A percentile compares a stretch with the other conserved stretches of the same genome.
These are phyloP conservation scores for Colletotrichum abscissum DNA, from an alignment of 2,329 filamentous ascomycete species.

Conservation along the genomic window DNA sequence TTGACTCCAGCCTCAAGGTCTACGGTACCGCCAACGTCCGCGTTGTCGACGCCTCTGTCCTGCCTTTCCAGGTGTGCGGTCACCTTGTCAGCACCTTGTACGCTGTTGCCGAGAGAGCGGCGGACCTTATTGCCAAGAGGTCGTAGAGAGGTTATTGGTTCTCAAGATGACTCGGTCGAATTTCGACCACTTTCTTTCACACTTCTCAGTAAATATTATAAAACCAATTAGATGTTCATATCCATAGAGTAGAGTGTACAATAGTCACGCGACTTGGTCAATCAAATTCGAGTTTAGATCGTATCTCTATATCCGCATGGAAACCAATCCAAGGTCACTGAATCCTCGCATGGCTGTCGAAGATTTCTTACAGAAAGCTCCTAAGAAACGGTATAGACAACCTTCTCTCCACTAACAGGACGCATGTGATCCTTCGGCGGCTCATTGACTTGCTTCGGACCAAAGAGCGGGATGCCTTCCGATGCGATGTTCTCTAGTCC, in stretches of 20 bases:
- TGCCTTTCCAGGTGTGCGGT: constrained; percentile 60
- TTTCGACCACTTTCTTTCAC: neutral
- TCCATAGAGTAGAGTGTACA: neutral
- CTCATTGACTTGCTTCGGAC: constrained; percentile 38
- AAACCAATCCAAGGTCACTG: too few relatives aligned
- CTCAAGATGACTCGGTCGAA: neutral
- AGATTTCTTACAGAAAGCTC: too few relatives aligned
- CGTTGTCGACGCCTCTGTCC: constrained; percentile 60
- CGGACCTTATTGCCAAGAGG: constrained; percentile 41
- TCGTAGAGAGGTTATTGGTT: neutral
- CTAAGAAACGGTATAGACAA: constrained; percentile 41
- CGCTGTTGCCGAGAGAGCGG: constrained; percentile 61
- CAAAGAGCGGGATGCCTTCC: constrained; percentile 44
- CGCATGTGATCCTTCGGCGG: constrained; percentile 48
- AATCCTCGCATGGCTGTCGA: too few relatives aligned
- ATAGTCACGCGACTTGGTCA: too few relatives aligned
- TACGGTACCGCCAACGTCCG: constrained; percentile 62
- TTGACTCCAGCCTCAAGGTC: constrained; percentile 58
- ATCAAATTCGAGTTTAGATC: too few relatives aligned
- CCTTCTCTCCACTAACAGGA: constrained; percentile 53
- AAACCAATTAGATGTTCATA: neutral
- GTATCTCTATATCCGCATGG: too few relatives aligned
- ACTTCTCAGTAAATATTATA: neutral
- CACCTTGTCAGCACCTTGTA: constrained; percentile 64
- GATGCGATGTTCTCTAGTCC: constrained; percentile 41